Evolutionary conservation across 2,329 filamentous ascomycete genomes (phyloP), one percentile per base, ranked within the genome.

Genomic region (Pleomassaria siparia): DNA sequence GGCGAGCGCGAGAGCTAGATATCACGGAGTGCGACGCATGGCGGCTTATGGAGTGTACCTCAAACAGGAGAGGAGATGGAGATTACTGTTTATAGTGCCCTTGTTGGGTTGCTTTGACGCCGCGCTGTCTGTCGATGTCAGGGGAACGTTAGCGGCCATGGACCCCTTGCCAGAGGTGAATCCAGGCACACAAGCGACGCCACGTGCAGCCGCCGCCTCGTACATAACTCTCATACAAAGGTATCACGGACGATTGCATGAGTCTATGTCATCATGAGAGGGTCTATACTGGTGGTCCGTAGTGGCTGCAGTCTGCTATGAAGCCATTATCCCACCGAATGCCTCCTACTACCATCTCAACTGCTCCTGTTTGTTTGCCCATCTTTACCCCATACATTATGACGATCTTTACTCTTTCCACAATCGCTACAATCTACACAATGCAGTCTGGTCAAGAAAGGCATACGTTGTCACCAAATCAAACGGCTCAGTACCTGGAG

Each of bases 401-500:
- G 41, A 55, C 50, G 16, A 35, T 16, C 42, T 16, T 40, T 44
- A 39, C 45, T 32, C 33, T 43, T 47, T 24, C 40, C 41, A 28
- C 28, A 30, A 22, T 25, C 30, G 13, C 12, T 24, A 16, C 30
- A 12, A 18, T 16, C 39, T 44, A 8, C n/a, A 26, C 18, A 44
- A 65, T 66, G 60, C 40, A 56, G 25, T 47, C 54, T 45, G 40
- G 56, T 30, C 44, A 49, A 48, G 49, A 50, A 28, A 52, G 58
- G 40, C 55, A 59, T 16, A 45, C 47, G 2, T 65, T 58, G 56
- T 51, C 63, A 8, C 48, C 36, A 13, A 54, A 62, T 13, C 67
- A 72, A 49, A 47, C 71, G 24, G 47, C 50, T 1, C 46, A 58
- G n/a, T 73, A 72, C 44, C 67, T 70, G 22, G 60, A 64, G n/a